Base-by-base conservation (phyloP, 1,139 yeast species). In the Yamadazyma trypodendri region DNA sequence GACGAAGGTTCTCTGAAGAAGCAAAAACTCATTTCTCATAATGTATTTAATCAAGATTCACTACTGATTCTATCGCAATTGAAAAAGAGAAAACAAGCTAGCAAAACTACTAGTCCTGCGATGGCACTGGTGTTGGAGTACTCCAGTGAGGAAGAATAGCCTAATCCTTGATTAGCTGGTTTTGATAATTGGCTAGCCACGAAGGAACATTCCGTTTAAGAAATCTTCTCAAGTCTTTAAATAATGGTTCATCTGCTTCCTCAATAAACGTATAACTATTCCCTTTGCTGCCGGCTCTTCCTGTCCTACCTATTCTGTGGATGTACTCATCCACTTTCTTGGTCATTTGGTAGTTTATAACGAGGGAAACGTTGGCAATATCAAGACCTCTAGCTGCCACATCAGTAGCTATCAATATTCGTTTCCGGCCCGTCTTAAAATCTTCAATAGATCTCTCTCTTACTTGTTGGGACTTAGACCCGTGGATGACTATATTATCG, bases 341-440 rank as follows among this genome's bases (percentile, higher is more conserved):
- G 11, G 89, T 67, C 94, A 90, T 84, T 52, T 90, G 96, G 54
- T 75, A 89, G 58, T 92, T 92, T 12, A 90, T 62, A 6, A 92
- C 97, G 31, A 90, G 60, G 0, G 94, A 77, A 8, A 92, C 95
- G 50, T 86, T 77, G 0, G 92, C 84, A 13, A 92, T 81, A 61
- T 92, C 97, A 43, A 92, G 81, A 61, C 98, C 98, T 66, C 98
- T 79, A 4, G 97, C 96, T 2, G 97, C 97, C 37, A 92, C 90
- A 54, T 92, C 97, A 0, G 98, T 92, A 9, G 97, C 97, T 23
- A 92, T 83, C 35, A 92, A 65, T 9, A 87, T 68, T 38, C 79
- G 80, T 1, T 79, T 77, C 21, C 68, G 65, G 21, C 88, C 86
- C 10, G 68, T 55, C 38, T 81, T 74, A 56, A 92, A 77, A 28